These are phyloP conservation scores for Cyberlindnera mycetangii DNA, from an alignment of 805 yeast genomes.

Conservation along the genomic window DNA sequence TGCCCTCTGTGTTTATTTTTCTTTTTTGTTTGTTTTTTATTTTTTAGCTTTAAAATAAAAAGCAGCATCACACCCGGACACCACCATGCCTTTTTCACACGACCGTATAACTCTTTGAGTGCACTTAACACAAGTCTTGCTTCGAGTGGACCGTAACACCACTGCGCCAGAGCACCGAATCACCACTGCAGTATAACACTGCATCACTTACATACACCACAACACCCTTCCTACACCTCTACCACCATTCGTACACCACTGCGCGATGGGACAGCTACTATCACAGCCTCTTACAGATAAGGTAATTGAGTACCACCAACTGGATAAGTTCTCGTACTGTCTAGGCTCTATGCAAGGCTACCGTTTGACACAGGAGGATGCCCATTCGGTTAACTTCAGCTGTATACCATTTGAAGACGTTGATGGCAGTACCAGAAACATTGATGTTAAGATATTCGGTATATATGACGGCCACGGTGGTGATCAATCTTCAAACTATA, in stretches of 20 bases:
- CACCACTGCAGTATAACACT: too few species aligned
- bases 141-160: too few species aligned
- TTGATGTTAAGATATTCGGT: constrained; percentile 49
- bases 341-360: constrained; percentile 81
- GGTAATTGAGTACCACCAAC: constrained; percentile 42
- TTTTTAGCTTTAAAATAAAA: too few species aligned
- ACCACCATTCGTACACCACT: too few species aligned
- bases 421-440: constrained; percentile 20
- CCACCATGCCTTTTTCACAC: too few species aligned
- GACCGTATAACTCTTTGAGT: too few species aligned
- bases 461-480: constrained; percentile 89
- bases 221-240: neutral
- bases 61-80: too few species aligned
- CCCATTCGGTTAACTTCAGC: constrained; percentile 53
- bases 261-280: constrained; percentile 71
- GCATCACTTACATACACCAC: neutral
- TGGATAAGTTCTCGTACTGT: constrained; percentile 45
- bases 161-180: too few species aligned
- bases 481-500: constrained; percentile 50
- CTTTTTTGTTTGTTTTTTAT: too few species aligned
- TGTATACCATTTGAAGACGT: constrained; percentile 31
- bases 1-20: too few species aligned
- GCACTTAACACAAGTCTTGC: too few species aligned
- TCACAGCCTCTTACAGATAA: constrained; percentile 57
- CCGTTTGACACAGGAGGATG: constrained; percentile 73